A percentile compares a stretch with the other conserved stretches of the same genome.
Evolutionary conservation across 768 basidiomycete genomes (phyloP).

Genomic region (Hericium coralloides): DNA sequence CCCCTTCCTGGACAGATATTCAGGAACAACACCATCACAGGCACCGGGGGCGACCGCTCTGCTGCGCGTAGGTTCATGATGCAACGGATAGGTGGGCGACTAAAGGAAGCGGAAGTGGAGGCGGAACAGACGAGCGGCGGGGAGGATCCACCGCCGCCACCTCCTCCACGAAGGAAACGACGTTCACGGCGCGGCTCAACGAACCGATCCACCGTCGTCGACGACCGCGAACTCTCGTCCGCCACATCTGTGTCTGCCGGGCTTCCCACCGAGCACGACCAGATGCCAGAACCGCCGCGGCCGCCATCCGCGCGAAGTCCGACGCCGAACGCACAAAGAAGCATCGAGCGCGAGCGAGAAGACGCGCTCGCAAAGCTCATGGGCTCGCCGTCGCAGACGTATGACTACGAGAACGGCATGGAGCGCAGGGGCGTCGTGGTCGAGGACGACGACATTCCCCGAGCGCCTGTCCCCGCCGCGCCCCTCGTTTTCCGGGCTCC

Average conservation of each 20-base stretch:
- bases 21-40: constrained; percentile 77
- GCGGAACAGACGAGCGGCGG: constrained; percentile 51
- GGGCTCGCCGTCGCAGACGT: constrained; percentile 3
- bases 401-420: constrained; percentile 8
- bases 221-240: constrained; percentile 20
- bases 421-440: constrained; percentile 12
- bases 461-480: constrained; percentile 26
- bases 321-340: constrained; percentile 11
- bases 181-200: constrained; percentile 9
- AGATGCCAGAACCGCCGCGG: constrained; percentile 6
- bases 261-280: constrained; percentile 7
- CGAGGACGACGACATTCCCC: constrained; percentile 12
- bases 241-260: constrained; percentile 11
- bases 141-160: constrained; percentile 23
- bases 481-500: constrained; percentile 30
- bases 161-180: constrained; percentile 9
- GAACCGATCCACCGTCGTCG: constrained; percentile 19
- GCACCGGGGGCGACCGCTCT: constrained; percentile 70
- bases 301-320: constrained; percentile 5
- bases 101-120: constrained; percentile 56
- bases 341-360: constrained; percentile 14
- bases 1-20: constrained; percentile 33
- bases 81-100: constrained; percentile 46
- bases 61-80: constrained; percentile 65
- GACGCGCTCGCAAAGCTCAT: constrained; percentile 12